phyloP scores from a whole-genome alignment of 345 rosid genomes.

The Euphorbia tirucalli region DNA sequence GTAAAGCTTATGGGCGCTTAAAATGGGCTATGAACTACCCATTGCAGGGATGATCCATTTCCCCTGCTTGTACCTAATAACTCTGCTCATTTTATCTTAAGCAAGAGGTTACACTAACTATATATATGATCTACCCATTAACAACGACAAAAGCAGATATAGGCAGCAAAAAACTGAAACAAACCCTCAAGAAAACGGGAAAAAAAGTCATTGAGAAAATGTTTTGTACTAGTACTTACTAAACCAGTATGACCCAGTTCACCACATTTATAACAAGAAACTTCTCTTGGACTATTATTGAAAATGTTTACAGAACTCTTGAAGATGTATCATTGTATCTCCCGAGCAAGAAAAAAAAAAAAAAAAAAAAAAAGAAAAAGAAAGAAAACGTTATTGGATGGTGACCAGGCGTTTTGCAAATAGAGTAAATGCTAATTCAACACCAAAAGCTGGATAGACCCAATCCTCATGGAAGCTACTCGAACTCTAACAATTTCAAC shows the following conservation, averaged over 20 bases:
- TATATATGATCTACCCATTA: too few relatives aligned
- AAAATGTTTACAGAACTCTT: constrained; percentile 53
- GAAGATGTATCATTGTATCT: constrained; percentile 83
- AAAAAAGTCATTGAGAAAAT: background rate
- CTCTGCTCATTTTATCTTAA: background rate
- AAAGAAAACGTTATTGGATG: constrained; percentile 72
- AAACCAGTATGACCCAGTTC: constrained; percentile 75
- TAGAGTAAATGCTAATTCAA: constrained; percentile 70
- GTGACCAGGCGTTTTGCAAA: constrained; percentile 75
- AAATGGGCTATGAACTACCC: background rate
- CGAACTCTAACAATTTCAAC: background rate
- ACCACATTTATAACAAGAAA: constrained; percentile 95
- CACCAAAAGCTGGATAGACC: background rate
- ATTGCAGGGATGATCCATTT: background rate
- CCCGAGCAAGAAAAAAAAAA: constrained; percentile 41
- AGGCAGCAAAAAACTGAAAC: background rate
- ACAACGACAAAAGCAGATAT: background rate
- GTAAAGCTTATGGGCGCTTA: background rate
- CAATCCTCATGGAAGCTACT: background rate
- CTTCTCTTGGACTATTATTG: constrained; percentile 32
- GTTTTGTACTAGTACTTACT: constrained; percentile 43
- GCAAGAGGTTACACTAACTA: background rate
- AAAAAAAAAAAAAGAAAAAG: background rate
- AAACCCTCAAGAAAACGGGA: background rate
- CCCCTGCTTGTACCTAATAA: background rate